A percentile compares a stretch with the other conserved stretches of the same genome.
Evolutionary conservation across 345 rosid species (phyloP).

Genomic region (Cardiospermum halicacabum): DNA sequence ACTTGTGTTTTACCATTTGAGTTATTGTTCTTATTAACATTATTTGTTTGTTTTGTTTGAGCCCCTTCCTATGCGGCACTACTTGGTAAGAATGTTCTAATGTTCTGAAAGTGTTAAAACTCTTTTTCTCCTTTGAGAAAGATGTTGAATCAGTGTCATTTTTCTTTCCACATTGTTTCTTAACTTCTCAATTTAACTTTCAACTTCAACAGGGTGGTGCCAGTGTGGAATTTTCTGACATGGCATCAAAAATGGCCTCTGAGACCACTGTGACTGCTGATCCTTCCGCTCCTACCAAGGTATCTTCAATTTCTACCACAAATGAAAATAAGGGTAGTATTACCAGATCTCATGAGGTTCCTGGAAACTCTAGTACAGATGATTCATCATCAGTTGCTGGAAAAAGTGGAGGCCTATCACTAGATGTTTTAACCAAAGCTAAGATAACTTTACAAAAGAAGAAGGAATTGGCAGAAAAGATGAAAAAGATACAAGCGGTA

Average conservation of each 20-base stretch:
- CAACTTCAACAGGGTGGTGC: conserved; percentile 57
- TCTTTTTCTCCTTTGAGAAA: neutral
- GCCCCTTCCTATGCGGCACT: neutral
- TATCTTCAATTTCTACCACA: conserved; percentile 91
- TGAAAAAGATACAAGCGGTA: conserved; percentile 66
- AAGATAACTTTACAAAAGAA: conserved; percentile 71
- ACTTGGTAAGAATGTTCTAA: neutral
- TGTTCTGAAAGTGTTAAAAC: neutral
- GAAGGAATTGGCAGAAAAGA: conserved; percentile 61
- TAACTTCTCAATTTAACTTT: conserved; percentile 11
- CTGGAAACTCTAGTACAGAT: conserved; percentile 99
- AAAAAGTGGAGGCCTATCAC: conserved; percentile 68
- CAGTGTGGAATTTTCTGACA: conserved; percentile 25
- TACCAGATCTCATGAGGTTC: conserved; percentile 99
- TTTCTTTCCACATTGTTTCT: neutral
- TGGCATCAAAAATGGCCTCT: conserved; percentile 29
- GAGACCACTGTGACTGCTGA: conserved; percentile 38
- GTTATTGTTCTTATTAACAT: neutral
- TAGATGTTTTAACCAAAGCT: conserved; percentile 88
- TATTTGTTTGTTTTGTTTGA: neutral
- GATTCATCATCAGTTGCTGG: conserved; percentile 74
- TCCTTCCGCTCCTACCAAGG: conserved; percentile 66
- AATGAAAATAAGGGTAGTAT: conserved; percentile 99
- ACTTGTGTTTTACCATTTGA: neutral
- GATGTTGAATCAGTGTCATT: neutral